Evolutionary conservation across 768 basidiomycete genomes (phyloP), one percentile per base, ranked within the genome.

Genomic region (Arthromyces matolae): DNA sequence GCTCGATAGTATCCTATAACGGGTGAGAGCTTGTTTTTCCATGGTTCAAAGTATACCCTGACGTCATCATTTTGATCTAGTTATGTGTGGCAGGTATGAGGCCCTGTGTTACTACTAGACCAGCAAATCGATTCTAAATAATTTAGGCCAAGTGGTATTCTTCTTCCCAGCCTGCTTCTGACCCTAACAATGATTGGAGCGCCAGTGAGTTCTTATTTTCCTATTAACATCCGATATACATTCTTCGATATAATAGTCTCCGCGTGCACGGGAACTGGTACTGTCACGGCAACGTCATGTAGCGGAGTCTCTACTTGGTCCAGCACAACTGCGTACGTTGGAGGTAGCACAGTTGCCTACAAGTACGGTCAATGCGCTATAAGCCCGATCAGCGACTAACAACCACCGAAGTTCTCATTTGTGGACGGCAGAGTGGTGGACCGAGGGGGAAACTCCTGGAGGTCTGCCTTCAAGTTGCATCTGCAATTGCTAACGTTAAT

Each of bases 31-130:
- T 19, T 32, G 18, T 60, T 20, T n/a, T n/a, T n/a, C n/a, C n/a
- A n/a, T n/a, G n/a, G n/a, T n/a, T n/a, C n/a, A n/a, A n/a, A n/a
- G n/a, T n/a, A n/a, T n/a, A n/a, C n/a, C n/a, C n/a, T n/a, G n/a
- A n/a, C n/a, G n/a, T n/a, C n/a, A n/a, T n/a, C n/a, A n/a, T n/a
- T n/a, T n/a, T n/a, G n/a, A n/a, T 27, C 25, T 6, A 80, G 79
- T 22, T 82, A 84, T 58, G 79, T 84, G 48, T 86, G 79, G 79
- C 69, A 84, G 78, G 81, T 80, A 40, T 33, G n/a, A n/a, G n/a
- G n/a, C n/a, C n/a, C n/a, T n/a, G n/a, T n/a, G n/a, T n/a, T n/a
- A n/a, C n/a, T n/a, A n/a, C n/a, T n/a, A n/a, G n/a, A n/a, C n/a
- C n/a, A n/a, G n/a, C n/a, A 47, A 8, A 14, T 5, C 10, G 39